These are phyloP conservation scores for Plasmodium chabaudi DNA, from an alignment of 169 alveolate genomes.

Conservation along the genomic window DNA sequence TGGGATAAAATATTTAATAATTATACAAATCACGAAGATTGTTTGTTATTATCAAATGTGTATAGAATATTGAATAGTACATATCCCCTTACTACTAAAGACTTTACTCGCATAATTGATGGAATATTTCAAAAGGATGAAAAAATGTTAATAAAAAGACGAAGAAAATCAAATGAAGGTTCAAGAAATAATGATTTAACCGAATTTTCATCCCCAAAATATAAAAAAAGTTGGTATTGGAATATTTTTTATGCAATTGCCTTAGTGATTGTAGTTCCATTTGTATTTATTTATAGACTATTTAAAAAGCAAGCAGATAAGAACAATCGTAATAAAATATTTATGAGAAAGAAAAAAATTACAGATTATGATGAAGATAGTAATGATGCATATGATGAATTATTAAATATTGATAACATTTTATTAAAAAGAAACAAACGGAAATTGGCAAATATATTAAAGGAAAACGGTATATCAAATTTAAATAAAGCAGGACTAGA, in stretches of 20 bases:
- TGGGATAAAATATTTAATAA: conserved; percentile 70
- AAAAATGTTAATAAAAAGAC: conserved; percentile 29
- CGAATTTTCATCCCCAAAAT: conserved; percentile 19
- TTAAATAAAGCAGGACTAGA: conserved; percentile 9
- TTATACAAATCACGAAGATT: conserved; percentile 29
- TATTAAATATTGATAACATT: conserved; percentile 9
- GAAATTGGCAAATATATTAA: neutral
- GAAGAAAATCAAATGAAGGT: conserved; percentile 11
- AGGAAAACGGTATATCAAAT: neutral
- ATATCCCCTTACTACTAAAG: conserved; percentile 21
- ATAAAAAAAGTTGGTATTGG: conserved; percentile 73
- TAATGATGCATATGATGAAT: conserved; percentile 12
- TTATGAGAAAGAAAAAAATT: conserved; percentile 29
- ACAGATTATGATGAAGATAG: conserved; percentile 48
- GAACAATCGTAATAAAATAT: conserved; percentile 19
- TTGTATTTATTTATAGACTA: conserved; percentile 47
- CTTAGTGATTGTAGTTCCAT: conserved; percentile 46
- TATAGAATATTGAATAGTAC: conserved; percentile 44
- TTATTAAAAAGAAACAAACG: conserved; percentile 22
- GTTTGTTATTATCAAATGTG: conserved; percentile 39
- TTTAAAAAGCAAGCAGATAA: conserved; percentile 38
- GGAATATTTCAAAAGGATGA: conserved; percentile 21
- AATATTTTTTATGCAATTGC: conserved; percentile 40
- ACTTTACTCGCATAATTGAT: conserved; percentile 19
- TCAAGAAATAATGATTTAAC: conserved; percentile 35